Conservation (phyloP, 306 rosid species). For the Trichosanthes cucumerina region DNA sequence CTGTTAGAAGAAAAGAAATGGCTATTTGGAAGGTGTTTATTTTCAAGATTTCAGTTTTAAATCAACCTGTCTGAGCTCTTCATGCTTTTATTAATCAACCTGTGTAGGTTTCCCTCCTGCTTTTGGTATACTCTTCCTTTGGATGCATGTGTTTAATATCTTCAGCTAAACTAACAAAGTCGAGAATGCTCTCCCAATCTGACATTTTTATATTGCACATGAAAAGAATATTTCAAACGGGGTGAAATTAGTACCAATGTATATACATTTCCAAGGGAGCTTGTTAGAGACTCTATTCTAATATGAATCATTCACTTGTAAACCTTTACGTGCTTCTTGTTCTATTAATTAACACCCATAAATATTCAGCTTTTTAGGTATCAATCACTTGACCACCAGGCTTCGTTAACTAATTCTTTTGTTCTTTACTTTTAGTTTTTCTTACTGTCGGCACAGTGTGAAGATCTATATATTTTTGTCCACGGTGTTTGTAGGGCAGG, state of each 20-base stretch:
- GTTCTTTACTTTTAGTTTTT: neutral
- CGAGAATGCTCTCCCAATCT: neutral
- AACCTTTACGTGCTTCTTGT: neutral
- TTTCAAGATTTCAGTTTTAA: neutral
- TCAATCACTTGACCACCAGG: neutral
- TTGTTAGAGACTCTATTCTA: neutral
- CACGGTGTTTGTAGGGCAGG: slow-evolving; percentile 54
- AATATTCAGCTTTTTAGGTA: neutral
- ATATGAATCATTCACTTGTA: neutral
- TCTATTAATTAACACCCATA: neutral
- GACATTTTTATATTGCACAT: neutral
- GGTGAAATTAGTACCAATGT: neutral
- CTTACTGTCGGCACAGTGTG: neutral
- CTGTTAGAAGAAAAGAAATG: neutral
- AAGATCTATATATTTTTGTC: neutral
- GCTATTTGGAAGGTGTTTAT: neutral
- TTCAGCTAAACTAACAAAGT: neutral
- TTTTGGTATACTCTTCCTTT: neutral
- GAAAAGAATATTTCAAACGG: neutral
- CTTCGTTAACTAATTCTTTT: neutral
- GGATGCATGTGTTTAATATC: neutral
- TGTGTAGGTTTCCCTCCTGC: neutral
- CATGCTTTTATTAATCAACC: neutral
- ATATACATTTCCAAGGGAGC: neutral
- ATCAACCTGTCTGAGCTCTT: neutral